These are phyloP conservation scores for Epichloe aotearoae DNA, from an alignment of 2,329 filamentous ascomycete genomes.

Conservation along the genomic window DNA sequence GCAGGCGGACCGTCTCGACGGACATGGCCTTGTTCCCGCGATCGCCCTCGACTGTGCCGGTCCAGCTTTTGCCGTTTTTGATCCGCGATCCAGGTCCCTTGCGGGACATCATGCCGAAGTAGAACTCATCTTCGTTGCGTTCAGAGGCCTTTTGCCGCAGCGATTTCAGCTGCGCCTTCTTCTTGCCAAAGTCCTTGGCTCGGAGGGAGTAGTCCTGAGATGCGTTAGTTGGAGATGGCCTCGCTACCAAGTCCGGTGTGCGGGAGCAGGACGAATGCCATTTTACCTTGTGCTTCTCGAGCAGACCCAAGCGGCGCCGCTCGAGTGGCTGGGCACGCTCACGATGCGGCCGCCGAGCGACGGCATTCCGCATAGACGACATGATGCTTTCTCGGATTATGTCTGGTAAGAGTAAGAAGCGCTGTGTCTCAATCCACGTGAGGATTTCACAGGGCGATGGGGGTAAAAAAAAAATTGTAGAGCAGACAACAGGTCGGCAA, in stretches of 20 bases:
- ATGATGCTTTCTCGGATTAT: constrained; percentile 16
- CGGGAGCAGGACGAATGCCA: background rate
- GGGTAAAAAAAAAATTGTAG: too few relatives aligned
- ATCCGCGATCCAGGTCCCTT: constrained; percentile 39
- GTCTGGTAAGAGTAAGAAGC: constrained; percentile 1
- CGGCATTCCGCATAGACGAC: constrained; percentile 49
- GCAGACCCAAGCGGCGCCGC: constrained; percentile 73
- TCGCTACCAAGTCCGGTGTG: background rate
- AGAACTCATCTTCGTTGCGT: constrained; percentile 62
- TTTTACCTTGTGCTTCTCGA: constrained; percentile 83
- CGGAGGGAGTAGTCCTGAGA: constrained; percentile 51
- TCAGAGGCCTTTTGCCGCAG: constrained; percentile 49
- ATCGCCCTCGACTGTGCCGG: constrained; percentile 43
- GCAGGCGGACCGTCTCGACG: constrained; percentile 43
- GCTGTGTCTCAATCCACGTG: background rate
- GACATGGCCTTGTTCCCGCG: constrained; percentile 42
- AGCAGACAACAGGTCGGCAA: too few relatives aligned
- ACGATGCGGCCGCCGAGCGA: constrained; percentile 72
- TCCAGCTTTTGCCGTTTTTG: constrained; percentile 37
- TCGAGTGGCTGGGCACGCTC: constrained; percentile 81
- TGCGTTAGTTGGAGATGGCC: background rate
- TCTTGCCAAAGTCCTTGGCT: constrained; percentile 52
- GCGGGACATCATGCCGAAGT: constrained; percentile 55
- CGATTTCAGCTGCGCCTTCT: constrained; percentile 45
- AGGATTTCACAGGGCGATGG: too few relatives aligned